A percentile compares a stretch with the other conserved stretches of the same genome.
Conservation (phyloP, 371 early-diverging fungal species). For the Nematocida sp. region DNA sequence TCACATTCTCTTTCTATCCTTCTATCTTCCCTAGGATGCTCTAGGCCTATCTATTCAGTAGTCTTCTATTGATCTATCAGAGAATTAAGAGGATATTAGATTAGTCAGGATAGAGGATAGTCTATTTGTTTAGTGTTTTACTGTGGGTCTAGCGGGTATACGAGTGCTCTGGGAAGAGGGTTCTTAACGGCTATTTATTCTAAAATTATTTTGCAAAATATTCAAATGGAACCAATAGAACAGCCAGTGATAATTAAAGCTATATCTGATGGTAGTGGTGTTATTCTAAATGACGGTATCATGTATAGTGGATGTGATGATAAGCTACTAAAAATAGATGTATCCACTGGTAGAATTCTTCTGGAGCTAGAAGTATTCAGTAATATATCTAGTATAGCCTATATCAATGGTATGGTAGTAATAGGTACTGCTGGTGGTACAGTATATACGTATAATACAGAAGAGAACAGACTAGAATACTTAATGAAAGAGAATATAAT, state of each 20-base stretch:
- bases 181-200: no score
- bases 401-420: not conserved
- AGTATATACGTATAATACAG: constrained; percentile 2
- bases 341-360: not conserved
- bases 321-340: not conserved
- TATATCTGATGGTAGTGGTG: constrained; percentile 1
- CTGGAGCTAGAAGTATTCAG: not conserved
- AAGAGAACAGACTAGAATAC: not conserved
- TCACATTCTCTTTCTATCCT: no score
- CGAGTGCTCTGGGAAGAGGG: no score
- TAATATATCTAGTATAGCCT: not conserved
- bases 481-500: not conserved
- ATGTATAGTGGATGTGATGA: not conserved
- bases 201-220: no score
- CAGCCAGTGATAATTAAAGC: not conserved
- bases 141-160: no score
- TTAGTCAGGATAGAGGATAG: no score
- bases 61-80: no score
- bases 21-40: no score
- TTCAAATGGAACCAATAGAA: constrained; percentile 7
- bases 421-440: constrained; percentile 2
- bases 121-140: no score
- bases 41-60: no score
- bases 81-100: no score
- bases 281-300: not conserved